Evolutionary conservation across 108 stramenopile species (phyloP), one percentile per base, ranked within the genome.

Genomic region (Hondaea fermentalgiana): DNA sequence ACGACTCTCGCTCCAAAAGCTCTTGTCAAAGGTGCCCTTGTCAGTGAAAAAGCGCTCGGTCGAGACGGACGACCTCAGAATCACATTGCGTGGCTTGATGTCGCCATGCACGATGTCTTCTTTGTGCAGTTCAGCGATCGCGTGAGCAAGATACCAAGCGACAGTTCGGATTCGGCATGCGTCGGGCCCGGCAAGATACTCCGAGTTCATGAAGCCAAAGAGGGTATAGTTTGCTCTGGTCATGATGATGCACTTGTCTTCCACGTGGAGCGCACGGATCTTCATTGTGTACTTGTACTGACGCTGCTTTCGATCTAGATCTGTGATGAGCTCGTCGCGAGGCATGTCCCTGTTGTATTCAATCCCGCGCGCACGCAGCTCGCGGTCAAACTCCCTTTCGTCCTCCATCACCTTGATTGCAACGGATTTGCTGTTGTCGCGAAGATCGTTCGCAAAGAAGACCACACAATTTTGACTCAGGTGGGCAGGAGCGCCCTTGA

Each of bases 371-470:
- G 47, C 72, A 5, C 72, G 35, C 3, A 72, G 43, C 71, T 88
- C 88, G 44, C 64, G 10, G 5, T 47, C 29, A 49, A 88, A 88
- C 0, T 88, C 51, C 19, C 49, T 44, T 72, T 72, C 10, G 21
- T 51, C 44, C 5, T 2, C 44, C 88, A 88, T 88, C 25, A 88
- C n/a, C 72, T 88, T 88, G 49, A 88, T 43, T 51, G 44, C 69
- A 28, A 88, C 88, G 42, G 35, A 35, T 35, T 35, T 35, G 35
- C 10, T 69, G 2, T 69, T 8, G 0, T 16, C 14, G 64, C 10
- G 21, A 3, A 69, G 6, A 17, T 69, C 64, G 14, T 35, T 42
- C 14, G 64, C 64, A 69, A 69, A 69, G 64, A 28, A 69, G 14
- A 69, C 64, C 10, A 69, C 64, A 42, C 64, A 69, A 17, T 14